Base-by-base conservation (phyloP, 345 rosid genomes). In the Eucalyptus decipiens region DNA sequence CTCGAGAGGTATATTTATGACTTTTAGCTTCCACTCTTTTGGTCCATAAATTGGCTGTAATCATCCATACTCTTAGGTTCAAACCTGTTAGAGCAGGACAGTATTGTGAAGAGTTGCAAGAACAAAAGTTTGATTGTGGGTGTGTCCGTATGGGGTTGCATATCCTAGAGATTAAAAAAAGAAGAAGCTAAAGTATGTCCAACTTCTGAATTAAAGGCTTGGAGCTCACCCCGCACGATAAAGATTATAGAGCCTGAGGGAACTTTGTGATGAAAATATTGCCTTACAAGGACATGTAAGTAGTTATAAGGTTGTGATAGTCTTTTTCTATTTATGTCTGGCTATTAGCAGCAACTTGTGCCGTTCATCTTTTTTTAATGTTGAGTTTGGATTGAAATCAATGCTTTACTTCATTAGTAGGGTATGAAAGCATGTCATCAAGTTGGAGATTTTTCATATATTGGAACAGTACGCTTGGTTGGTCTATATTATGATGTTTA, bases 1-100 rank as follows among this genome's bases (percentile, higher is more conserved):
- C 34, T 32, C 90, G 76, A 92, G 90, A 95, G 96, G 99, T 87
- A 87, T 37, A 40, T 32, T 15, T 62, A 19, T 7, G 37, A 86
- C 87, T 51, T 32, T 56, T 72, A 34, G 81, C 83, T 72, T 72
- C 45, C 83, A 37, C 28, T 72, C 45, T 19, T 72, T 72, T 72
- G 83, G 83, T 72, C 83, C 83, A 37, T 72, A 19, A 37, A 72
- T 72, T 37, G 83, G 45, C 28, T 37, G 15, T 10, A 72, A 72
- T 72, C 26, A 19, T 72, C 81, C 23, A 11, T 37, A 37, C 45
- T 37, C 81, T 19, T 19, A 37, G 83, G 45, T 72, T 72, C 83
- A 72, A 72, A 72, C 28, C 45, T 72, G 45, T 72, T 37, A 34
- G 43, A 34, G 45, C 28, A 72, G 81, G 80, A 72, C 45, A 19